Conservation (phyloP, 495 filamentous ascomycete species). For the Penicillium odoratum region DNA sequence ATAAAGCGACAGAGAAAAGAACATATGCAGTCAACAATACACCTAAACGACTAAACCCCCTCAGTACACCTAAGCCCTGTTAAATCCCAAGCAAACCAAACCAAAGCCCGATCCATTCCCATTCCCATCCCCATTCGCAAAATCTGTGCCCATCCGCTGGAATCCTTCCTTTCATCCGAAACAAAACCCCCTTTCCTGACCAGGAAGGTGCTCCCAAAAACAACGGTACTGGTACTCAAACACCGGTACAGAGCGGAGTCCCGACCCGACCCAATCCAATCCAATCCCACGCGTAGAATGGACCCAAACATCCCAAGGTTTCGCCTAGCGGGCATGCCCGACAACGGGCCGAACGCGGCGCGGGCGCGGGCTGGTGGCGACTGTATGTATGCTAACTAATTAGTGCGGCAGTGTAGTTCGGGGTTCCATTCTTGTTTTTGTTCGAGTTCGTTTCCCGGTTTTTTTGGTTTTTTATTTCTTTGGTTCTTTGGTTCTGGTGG, state of each 20-base stretch:
- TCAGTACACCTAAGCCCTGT: too few relatives aligned
- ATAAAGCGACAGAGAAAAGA: neutral
- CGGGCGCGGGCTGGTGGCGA: slow-evolving; percentile 11
- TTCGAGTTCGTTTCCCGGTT: neutral
- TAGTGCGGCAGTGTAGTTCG: neutral
- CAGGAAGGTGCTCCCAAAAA: slow-evolving; percentile 24
- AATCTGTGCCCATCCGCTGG: neutral
- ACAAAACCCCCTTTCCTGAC: slow-evolving; percentile 17
- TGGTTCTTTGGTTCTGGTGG: neutral
- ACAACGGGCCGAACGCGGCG: slow-evolving; percentile 35
- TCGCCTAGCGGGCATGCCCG: slow-evolving; percentile 34
- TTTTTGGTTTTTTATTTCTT: neutral
- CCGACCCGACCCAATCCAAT: slow-evolving; percentile 18
- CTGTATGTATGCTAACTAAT: neutral
- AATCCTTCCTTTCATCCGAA: neutral
- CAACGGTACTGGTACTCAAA: neutral
- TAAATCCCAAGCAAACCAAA: too few relatives aligned
- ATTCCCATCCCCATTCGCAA: neutral
- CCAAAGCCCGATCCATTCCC: neutral
- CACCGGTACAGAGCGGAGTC: slow-evolving; percentile 17
- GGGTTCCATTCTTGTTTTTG: neutral
- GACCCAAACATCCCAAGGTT: slow-evolving; percentile 23
- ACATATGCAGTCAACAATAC: too few relatives aligned
- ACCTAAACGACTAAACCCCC: too few relatives aligned
- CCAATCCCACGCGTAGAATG: slow-evolving; percentile 13